Conservation (phyloP, 768 basidiomycete species). For the Rhizopogon vulgaris region DNA sequence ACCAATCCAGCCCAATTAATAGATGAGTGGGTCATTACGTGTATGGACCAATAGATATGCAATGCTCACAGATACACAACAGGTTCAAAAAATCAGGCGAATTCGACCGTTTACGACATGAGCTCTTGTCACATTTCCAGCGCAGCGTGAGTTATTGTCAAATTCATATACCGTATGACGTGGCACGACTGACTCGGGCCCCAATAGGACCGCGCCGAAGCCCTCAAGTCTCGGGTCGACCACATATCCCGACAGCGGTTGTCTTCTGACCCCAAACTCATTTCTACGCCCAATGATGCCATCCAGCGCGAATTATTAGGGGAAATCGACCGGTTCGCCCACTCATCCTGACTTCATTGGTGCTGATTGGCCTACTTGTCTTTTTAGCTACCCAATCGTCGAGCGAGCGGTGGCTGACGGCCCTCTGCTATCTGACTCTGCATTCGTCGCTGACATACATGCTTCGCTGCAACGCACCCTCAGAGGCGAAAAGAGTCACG, state of each 20-base stretch:
- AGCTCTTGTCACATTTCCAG: constrained; percentile 58
- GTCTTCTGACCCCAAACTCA: constrained; percentile 45
- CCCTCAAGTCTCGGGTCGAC: constrained; percentile 53
- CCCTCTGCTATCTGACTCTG: constrained; percentile 40
- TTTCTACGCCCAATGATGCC: constrained; percentile 44
- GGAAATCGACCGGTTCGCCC: constrained; percentile 60
- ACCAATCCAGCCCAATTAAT: constrained; percentile 56
- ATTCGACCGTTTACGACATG: constrained; percentile 65
- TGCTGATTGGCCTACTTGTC: neutral
- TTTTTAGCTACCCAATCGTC: constrained; percentile 53
- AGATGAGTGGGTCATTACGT: constrained; percentile 43
- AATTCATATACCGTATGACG: constrained; percentile 1
- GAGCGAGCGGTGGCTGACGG: constrained; percentile 55
- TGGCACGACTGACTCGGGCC: neutral
- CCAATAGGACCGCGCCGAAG: constrained; percentile 42
- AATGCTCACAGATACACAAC: neutral
- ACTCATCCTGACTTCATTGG: constrained; percentile 5
- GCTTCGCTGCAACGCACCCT: constrained; percentile 41
- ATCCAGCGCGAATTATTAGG: constrained; percentile 62
- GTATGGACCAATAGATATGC: neutral
- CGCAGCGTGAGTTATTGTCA: constrained; percentile 41
- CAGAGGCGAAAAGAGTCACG: constrained; percentile 12
- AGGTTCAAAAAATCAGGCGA: constrained; percentile 81
- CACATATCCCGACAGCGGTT: constrained; percentile 57
- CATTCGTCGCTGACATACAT: constrained; percentile 39